Base-by-base conservation (phyloP, 1,139 yeast genomes). In the Candida tetrigidarum region DNA sequence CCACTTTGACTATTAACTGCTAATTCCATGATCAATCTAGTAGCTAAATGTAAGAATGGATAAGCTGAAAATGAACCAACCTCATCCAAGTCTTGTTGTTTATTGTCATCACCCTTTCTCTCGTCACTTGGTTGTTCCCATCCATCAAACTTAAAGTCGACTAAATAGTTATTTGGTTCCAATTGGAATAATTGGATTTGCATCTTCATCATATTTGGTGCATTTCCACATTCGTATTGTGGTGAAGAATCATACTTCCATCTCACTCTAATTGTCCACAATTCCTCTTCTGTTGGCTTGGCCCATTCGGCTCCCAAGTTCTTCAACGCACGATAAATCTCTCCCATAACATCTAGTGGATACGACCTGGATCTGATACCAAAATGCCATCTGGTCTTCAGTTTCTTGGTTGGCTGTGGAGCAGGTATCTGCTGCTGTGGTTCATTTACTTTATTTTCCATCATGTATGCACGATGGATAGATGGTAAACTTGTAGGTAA, bases 331-430 rank as follows among this genome's bases (percentile, higher is more conserved):
- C 97, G 78, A 66, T 95, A 93, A 34, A 93, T 92, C 62, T 95
- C 99, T 23, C 98, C 97, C 99, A 93, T 93, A 7, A 93, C 99
- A 64, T 93, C 99, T 54, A 93, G 74, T 29, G 99, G 99, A 62
- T 93, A 93, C 1, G 97, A 90, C 58, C 98, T 79, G 8, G 97
- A 90, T 59, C 99, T 78, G 50, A 93, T 93, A 50, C 99, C 99
- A 62, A 95, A 95, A 72, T 93, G 99, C 99, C 99, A 93, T 67
- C 97, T 83, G 8, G 97, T 90, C 64, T 90, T 93, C 54, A 93
- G 87, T 62, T 89, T 90, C 62, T 91, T 91, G 34, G 86, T 78
- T 9, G 88, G 78, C 18, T 28, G 43, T 18, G 86, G 80, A 1
- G 97, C 96, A 45, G 81, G 81, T 37, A 88, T 80, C 54, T 84